Conservation (phyloP, 2,329 filamentous ascomycete genomes). For the Scedosporium aurantiacum region DNA sequence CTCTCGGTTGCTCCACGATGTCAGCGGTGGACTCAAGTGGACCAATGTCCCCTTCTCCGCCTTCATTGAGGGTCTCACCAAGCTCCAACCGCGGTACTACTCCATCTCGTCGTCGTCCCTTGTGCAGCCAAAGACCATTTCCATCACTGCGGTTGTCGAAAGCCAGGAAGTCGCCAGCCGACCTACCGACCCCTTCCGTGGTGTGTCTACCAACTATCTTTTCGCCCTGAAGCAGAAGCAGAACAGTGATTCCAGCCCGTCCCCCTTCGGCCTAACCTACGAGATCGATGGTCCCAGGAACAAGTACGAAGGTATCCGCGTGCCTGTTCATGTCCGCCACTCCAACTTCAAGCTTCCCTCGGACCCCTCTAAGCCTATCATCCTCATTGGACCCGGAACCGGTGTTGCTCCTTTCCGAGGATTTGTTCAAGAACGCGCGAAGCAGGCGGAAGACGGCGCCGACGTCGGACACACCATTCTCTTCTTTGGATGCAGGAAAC, state of each 20-base stretch:
- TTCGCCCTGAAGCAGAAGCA: slow-evolving; percentile 94
- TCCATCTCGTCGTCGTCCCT: slow-evolving; percentile 96
- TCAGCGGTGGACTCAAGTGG: slow-evolving; percentile 68
- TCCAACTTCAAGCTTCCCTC: slow-evolving; percentile 99
- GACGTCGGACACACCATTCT: slow-evolving; percentile 78
- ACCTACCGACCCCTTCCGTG: slow-evolving; percentile 62
- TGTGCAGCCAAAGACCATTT: slow-evolving; percentile 88
- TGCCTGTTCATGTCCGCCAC: slow-evolving; percentile 91
- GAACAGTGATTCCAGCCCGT: slow-evolving; percentile 71
- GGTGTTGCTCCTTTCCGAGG: slow-evolving; percentile 93
- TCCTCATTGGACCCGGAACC: slow-evolving; percentile 93
- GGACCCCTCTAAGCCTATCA: slow-evolving; percentile 84
- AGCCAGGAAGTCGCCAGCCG: slow-evolving; percentile 67
- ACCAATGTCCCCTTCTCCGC: slow-evolving; percentile 81
- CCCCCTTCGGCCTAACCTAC: slow-evolving; percentile 77
- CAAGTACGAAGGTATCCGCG: slow-evolving; percentile 92
- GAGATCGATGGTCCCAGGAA: slow-evolving; percentile 81
- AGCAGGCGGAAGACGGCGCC: slow-evolving; percentile 67
- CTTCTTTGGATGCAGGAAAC: slow-evolving; percentile 90
- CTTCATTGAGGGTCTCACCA: slow-evolving; percentile 85
- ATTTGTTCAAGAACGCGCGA: slow-evolving; percentile 88
- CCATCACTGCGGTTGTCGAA: slow-evolving; percentile 91
- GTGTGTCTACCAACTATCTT: slow-evolving; percentile 94
- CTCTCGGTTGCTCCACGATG: slow-evolving; percentile 65
- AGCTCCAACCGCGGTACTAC: slow-evolving; percentile 96